These are phyloP conservation scores for Lecanicillium sp. DNA, from an alignment of 2,329 filamentous ascomycete species.

Conservation along the genomic window DNA sequence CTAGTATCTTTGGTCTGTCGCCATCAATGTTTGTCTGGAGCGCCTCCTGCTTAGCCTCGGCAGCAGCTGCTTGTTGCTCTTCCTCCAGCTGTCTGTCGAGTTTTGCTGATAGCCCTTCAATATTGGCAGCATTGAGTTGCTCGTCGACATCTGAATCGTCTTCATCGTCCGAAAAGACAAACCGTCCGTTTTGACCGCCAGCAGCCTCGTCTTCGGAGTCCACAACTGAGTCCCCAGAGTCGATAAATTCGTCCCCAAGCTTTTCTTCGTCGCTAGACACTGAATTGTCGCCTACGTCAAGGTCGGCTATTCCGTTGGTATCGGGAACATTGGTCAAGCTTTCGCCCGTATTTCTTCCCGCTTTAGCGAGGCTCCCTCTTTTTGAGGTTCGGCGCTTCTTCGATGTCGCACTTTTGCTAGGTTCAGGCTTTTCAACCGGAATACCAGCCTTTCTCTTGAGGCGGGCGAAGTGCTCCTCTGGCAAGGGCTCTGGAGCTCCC, in stretches of 20 bases:
- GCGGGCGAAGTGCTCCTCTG: slow-evolving; percentile 69
- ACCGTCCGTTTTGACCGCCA: slow-evolving; percentile 37
- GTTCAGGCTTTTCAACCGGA: slow-evolving; percentile 40
- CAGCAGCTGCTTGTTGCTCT: slow-evolving; percentile 74
- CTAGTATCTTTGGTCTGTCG: slow-evolving; percentile 60
- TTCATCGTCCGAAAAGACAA: slow-evolving; percentile 93
- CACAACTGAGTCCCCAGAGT: slow-evolving; percentile 49
- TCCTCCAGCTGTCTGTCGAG: slow-evolving; percentile 69
- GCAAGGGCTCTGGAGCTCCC: slow-evolving; percentile 73
- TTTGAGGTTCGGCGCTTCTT: slow-evolving; percentile 33
- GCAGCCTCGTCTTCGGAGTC: slow-evolving; percentile 62
- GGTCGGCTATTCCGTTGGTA: background rate
- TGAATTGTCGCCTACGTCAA: slow-evolving; percentile 34
- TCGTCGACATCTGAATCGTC: slow-evolving; percentile 84
- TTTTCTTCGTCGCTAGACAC: slow-evolving; percentile 33
- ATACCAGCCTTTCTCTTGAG: slow-evolving; percentile 78
- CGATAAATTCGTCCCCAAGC: slow-evolving; percentile 52
- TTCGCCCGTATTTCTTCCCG: slow-evolving; percentile 3
- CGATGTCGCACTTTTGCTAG: slow-evolving; percentile 56
- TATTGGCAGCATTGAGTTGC: slow-evolving; percentile 89
- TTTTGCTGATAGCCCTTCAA: slow-evolving; percentile 80
- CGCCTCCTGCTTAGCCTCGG: slow-evolving; percentile 75
- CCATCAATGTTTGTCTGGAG: slow-evolving; percentile 90
- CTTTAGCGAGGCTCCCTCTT: slow-evolving; percentile 21
- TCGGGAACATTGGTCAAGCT: slow-evolving; percentile 11